phyloP scores from a whole-genome alignment of 2,329 filamentous ascomycete species.

The Helotiales sp. region DNA sequence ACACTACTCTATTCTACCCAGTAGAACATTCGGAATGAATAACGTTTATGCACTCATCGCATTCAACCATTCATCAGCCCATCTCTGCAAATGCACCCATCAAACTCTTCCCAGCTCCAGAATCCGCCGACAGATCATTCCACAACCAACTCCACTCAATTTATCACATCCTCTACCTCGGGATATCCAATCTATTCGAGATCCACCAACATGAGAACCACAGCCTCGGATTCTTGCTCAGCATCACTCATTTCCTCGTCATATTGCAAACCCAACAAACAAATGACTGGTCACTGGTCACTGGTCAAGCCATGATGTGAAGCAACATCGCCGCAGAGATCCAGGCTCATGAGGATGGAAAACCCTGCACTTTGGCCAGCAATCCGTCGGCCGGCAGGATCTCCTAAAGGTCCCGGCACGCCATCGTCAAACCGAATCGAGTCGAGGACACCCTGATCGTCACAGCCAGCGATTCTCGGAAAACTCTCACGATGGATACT shows the following conservation, averaged over 20 bases:
- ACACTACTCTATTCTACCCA: background rate
- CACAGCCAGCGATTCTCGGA: too few species aligned
- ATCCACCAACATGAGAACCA: background rate
- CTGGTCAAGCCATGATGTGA: background rate
- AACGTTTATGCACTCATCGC: background rate
- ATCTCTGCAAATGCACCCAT: background rate
- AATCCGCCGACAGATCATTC: background rate
- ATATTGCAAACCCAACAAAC: background rate
- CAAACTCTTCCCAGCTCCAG: slow-evolving; percentile 1
- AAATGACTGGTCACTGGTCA: too few species aligned
- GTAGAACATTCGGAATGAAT: background rate
- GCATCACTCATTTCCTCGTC: background rate
- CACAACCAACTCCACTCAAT: background rate
- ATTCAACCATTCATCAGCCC: background rate
- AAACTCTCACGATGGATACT: too few species aligned
- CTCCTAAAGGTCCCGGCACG: background rate
- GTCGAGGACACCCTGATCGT: too few species aligned
- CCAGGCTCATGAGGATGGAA: background rate
- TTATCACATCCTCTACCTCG: background rate
- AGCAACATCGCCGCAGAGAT: background rate
- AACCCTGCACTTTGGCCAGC: background rate
- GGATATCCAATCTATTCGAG: background rate
- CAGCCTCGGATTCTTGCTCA: background rate
- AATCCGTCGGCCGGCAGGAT: background rate
- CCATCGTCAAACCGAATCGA: background rate